These are phyloP conservation scores for Macrophomina pseudophaseolina DNA, from an alignment of 2,329 filamentous ascomycete genomes.

Conservation along the genomic window DNA sequence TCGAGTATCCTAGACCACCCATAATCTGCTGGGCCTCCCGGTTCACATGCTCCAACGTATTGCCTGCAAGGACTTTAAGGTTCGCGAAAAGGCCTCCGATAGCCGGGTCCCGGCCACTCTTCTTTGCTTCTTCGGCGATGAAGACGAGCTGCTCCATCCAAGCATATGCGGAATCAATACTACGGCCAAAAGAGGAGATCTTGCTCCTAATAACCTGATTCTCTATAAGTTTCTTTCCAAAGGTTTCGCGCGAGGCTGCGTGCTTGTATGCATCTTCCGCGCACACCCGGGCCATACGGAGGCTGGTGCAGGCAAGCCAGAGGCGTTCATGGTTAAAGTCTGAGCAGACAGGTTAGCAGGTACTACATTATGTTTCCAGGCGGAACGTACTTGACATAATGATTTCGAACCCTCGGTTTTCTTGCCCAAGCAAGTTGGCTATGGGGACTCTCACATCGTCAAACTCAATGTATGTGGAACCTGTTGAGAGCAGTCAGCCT, in stretches of 20 bases:
- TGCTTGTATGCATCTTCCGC: slow-evolving; percentile 39
- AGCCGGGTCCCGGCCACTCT: not conserved
- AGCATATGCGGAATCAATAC: slow-evolving; percentile 36
- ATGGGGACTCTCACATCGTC: slow-evolving; percentile 41
- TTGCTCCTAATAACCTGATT: slow-evolving; percentile 42
- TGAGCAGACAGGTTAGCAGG: not conserved
- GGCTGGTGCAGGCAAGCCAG: slow-evolving; percentile 39
- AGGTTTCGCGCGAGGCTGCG: slow-evolving; percentile 39
- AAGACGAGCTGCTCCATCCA: slow-evolving; percentile 40
- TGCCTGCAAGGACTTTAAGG: slow-evolving; percentile 1
- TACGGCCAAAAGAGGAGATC: slow-evolving; percentile 38
- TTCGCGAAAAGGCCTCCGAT: not conserved
- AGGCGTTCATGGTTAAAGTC: slow-evolving; percentile 44
- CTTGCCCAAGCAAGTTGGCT: slow-evolving; percentile 37
- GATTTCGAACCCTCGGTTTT: slow-evolving; percentile 37
- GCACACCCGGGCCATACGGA: slow-evolving; percentile 36
- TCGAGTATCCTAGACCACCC: slow-evolving; percentile 8
- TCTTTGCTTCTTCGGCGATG: slow-evolving; percentile 31
- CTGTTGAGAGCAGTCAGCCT: slow-evolving; percentile 31
- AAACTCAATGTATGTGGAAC: slow-evolving; percentile 33
- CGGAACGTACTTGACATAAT: slow-evolving; percentile 21
- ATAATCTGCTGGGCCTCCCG: slow-evolving; percentile 3
- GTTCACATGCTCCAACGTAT: slow-evolving; percentile 9
- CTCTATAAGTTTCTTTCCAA: slow-evolving; percentile 40
- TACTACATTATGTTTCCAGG: too few relatives aligned